Evolutionary conservation across 352 stramenopile species (phyloP).

Genomic region (Phytopythium oedochilum): DNA sequence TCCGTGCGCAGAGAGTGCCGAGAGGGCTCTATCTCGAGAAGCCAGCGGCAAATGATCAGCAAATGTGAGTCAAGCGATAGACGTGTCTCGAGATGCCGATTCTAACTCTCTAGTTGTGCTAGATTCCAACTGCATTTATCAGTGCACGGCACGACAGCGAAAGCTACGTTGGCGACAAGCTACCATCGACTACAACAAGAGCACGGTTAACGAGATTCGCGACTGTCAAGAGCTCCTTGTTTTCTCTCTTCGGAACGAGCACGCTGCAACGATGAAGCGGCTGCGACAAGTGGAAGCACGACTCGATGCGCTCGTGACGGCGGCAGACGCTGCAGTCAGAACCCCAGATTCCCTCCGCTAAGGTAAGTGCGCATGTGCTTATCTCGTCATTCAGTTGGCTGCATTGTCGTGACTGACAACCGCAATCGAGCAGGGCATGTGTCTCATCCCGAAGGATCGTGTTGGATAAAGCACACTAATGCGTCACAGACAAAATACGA

Average conservation of each 20-base stretch:
- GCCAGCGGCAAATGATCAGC: conserved; percentile 4
- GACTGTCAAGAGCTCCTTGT: conserved; percentile 42
- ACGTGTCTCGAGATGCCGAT: not conserved
- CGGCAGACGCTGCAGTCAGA: not conserved
- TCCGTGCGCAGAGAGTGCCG: not conserved
- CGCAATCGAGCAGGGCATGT: too few relatives aligned
- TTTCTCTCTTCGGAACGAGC: conserved; percentile 34
- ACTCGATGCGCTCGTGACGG: conserved; percentile 22
- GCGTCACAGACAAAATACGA: not conserved
- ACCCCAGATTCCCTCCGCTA: not conserved
- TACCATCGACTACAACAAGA: conserved; percentile 30
- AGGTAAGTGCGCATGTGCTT: not conserved
- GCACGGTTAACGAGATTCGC: conserved; percentile 32
- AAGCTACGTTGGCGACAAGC: conserved; percentile 39
- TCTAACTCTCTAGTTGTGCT: not conserved
- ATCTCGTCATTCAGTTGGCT: not conserved
- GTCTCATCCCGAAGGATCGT: too few relatives aligned
- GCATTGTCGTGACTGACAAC: not conserved
- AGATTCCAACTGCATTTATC: conserved; percentile 29
- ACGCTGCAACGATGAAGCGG: conserved; percentile 30
- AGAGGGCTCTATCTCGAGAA: not conserved
- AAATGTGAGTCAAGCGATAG: conserved; percentile 18
- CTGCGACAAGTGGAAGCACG: conserved; percentile 36
- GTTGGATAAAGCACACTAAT: too few relatives aligned
- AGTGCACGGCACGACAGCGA: conserved; percentile 34